A percentile compares a stretch with the other conserved stretches of the same genome.
These are phyloP conservation scores for Stereum hirsutum DNA, from an alignment of 1,284 basidiomycete species.

Conservation along the genomic window DNA sequence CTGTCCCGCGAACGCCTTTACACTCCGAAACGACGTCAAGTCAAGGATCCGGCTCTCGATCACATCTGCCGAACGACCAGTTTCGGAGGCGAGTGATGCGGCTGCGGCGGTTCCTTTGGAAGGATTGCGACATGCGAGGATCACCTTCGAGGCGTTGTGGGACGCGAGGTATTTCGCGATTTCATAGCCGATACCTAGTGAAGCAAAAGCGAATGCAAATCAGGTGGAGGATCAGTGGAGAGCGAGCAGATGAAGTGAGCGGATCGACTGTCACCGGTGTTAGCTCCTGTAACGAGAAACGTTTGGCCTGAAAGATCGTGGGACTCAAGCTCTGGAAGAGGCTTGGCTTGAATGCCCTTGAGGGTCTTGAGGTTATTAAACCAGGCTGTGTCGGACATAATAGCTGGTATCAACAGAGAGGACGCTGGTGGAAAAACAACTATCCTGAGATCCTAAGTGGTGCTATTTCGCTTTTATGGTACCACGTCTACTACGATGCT, in stretches of 20 bases:
- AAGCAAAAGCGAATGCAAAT: too few relatives aligned
- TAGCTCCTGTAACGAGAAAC: not conserved
- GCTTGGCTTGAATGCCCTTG: too few relatives aligned
- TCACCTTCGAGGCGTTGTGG: not conserved
- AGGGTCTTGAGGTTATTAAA: too few relatives aligned
- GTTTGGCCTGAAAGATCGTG: not conserved
- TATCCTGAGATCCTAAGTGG: too few relatives aligned
- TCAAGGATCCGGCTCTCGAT: not conserved
- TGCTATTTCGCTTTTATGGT: too few relatives aligned
- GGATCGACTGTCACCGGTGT: not conserved
- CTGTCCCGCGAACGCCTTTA: not conserved
- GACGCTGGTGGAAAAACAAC: too few relatives aligned
- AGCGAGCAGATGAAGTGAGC: too few relatives aligned
- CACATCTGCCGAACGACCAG: not conserved
- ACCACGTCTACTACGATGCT: too few relatives aligned
- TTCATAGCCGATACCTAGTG: constrained; percentile 2
- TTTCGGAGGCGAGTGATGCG: not conserved
- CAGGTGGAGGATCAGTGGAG: not conserved
- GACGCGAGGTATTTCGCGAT: not conserved
- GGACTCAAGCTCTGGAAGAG: not conserved
- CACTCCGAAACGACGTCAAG: not conserved
- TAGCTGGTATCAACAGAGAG: too few relatives aligned
- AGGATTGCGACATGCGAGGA: not conserved
- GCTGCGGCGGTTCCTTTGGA: not conserved
- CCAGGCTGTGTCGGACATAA: too few relatives aligned